phyloP scores from a whole-genome alignment of 2,329 filamentous ascomycete genomes.

The Diaporthe citri region DNA sequence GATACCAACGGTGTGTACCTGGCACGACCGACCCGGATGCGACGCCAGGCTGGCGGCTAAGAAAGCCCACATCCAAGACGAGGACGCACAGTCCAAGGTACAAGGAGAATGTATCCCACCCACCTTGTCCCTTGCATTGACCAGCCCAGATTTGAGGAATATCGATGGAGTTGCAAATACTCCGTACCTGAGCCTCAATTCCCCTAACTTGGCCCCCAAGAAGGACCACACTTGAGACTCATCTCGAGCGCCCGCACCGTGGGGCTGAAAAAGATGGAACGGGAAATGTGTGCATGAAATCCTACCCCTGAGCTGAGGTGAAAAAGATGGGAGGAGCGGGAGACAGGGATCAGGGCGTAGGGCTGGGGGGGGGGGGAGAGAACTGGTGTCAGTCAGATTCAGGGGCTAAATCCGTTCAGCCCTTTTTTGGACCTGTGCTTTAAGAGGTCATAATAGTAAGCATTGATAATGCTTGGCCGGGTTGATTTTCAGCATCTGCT shows the following conservation, averaged over 20 bases:
- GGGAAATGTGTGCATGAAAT: constrained; percentile 6
- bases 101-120: not conserved
- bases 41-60: not conserved
- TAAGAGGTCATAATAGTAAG: not conserved
- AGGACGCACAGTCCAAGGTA: constrained; percentile 1
- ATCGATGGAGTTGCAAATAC: constrained; percentile 7
- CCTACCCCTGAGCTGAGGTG: constrained; percentile 14
- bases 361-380: not conserved
- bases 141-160: constrained; percentile 17
- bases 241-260: constrained; percentile 5
- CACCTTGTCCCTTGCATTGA: not conserved
- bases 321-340: not conserved
- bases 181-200: constrained; percentile 14
- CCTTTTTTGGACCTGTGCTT: not conserved
- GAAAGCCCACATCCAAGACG: not conserved
- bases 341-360: constrained; percentile 28
- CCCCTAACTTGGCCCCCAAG: not conserved
- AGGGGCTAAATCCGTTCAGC: constrained; percentile 13
- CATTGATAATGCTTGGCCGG: not conserved
- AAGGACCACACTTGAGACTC: constrained; percentile 3
- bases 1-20: not conserved
- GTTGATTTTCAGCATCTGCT: constrained; percentile 3
- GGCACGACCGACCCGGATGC: not conserved
- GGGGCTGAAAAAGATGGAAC: constrained; percentile 17
- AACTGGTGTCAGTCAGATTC: constrained; percentile 10